A percentile compares a stretch with the other conserved stretches of the same genome.
Conservation (phyloP, 352 stramenopile species). For the Globisporangium viniferum region DNA sequence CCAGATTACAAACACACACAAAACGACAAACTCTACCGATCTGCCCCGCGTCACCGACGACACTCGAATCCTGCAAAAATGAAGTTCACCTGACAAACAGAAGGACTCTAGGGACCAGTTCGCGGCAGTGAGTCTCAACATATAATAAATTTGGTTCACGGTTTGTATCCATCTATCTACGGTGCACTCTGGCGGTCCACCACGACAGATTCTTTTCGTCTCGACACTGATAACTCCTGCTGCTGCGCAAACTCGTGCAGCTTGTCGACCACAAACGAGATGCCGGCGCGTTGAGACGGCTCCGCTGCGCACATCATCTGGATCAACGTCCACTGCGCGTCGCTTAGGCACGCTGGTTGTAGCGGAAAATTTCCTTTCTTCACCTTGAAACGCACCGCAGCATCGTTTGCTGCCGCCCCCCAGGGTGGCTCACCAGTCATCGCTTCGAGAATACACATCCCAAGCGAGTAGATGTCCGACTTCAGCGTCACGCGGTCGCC, state of each 20-base stretch:
- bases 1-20: too few relatives aligned
- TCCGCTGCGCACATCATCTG: slow-evolving; percentile 1
- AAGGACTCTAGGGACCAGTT: too few relatives aligned
- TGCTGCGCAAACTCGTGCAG: background rate
- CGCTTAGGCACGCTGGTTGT: background rate
- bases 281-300: background rate
- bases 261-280: background rate
- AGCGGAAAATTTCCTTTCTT: background rate
- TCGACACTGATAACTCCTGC: background rate
- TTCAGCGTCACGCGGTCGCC: background rate
- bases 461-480: background rate
- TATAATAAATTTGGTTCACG: too few relatives aligned
- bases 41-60: too few relatives aligned
- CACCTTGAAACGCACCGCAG: background rate
- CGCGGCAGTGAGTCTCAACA: too few relatives aligned
- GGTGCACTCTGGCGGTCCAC: background rate
- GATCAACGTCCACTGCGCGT: background rate
- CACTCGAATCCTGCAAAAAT: too few relatives aligned
- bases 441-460: background rate
- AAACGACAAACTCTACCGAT: too few relatives aligned
- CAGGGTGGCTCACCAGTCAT: slow-evolving; percentile 19
- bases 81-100: too few relatives aligned
- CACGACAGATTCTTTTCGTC: too few relatives aligned
- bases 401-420: too few relatives aligned
- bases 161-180: background rate